phyloP scores from a whole-genome alignment of 805 yeast species.

The Metschnikowia santaceciliae region DNA sequence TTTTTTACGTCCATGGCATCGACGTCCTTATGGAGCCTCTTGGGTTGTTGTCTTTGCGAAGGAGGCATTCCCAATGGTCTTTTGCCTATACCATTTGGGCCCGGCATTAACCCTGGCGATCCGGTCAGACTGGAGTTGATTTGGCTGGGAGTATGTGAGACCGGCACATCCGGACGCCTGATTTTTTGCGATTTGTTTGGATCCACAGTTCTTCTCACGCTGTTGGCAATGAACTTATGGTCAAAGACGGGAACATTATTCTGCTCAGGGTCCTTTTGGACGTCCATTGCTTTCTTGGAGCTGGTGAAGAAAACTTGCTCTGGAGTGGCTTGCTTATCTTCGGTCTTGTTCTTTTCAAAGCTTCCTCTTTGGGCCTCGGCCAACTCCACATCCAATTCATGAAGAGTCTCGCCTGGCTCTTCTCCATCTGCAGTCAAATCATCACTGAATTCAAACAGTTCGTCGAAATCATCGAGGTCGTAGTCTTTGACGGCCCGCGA shows the following conservation, averaged over 20 bases:
- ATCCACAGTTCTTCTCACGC: slow-evolving; percentile 54
- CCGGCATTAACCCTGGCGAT: slow-evolving; percentile 1
- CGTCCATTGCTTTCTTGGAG: slow-evolving; percentile 18
- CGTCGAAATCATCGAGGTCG: slow-evolving; percentile 35
- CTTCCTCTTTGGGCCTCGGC: neutral
- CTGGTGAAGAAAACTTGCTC: slow-evolving; percentile 19
- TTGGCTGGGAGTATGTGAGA: slow-evolving; percentile 10
- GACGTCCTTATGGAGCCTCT: slow-evolving; percentile 22
- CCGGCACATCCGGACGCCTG: slow-evolving; percentile 36
- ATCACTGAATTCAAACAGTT: slow-evolving; percentile 39
- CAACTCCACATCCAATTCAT: slow-evolving; percentile 1
- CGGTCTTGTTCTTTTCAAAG: neutral
- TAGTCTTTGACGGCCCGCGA: slow-evolving; percentile 8
- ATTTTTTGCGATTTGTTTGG: slow-evolving; percentile 66
- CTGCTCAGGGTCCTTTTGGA: slow-evolving; percentile 14
- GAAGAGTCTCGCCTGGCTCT: slow-evolving; percentile 7
- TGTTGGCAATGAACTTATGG: slow-evolving; percentile 44
- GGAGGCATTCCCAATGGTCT: slow-evolving; percentile 36
- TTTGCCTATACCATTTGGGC: slow-evolving; percentile 15
- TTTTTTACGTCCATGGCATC: neutral
- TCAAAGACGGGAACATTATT: slow-evolving; percentile 56
- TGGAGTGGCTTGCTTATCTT: slow-evolving; percentile 7
- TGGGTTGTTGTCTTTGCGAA: slow-evolving; percentile 24
- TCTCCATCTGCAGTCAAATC: slow-evolving; percentile 26
- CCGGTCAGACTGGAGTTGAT: slow-evolving; percentile 7